Evolutionary conservation across 208 protist genomes (phyloP).

Genomic region (Angomonas deanei): DNA sequence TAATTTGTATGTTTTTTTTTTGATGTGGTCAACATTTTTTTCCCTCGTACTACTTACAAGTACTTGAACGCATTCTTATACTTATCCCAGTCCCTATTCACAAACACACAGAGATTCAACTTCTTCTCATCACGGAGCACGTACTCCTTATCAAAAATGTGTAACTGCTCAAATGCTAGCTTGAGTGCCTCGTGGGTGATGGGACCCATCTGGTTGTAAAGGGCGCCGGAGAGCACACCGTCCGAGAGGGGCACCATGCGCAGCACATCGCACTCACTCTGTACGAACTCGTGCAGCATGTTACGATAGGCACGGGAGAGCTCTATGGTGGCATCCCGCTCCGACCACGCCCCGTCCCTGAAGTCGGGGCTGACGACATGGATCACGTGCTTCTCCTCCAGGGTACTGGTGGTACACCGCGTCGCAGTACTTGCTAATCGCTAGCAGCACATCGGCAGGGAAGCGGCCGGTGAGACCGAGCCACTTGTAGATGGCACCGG

Average conservation of each 20-base stretch:
- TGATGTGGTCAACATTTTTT: too few relatives aligned
- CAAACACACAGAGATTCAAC: conserved; percentile 84
- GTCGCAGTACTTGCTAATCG: conserved; percentile 65
- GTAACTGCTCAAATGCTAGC: conserved; percentile 79
- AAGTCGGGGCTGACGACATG: conserved; percentile 83
- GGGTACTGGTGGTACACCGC: conserved; percentile 71
- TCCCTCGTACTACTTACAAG: conserved; percentile 11
- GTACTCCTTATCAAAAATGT: conserved; percentile 74
- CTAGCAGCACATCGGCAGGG: conserved; percentile 58
- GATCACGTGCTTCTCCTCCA: conserved; percentile 61
- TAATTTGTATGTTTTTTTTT: background rate
- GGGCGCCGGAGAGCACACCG: conserved; percentile 43
- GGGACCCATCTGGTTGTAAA: conserved; percentile 72
- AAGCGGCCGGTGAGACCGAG: conserved; percentile 56
- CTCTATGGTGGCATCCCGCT: conserved; percentile 72
- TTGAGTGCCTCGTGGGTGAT: conserved; percentile 66
- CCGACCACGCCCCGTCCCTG: conserved; percentile 71
- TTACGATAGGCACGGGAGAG: conserved; percentile 83
- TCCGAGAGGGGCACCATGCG: conserved; percentile 74
- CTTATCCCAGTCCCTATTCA: conserved; percentile 84
- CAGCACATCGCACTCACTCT: conserved; percentile 62
- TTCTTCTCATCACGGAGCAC: conserved; percentile 60
- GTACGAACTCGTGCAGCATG: conserved; percentile 80
- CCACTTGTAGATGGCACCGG: conserved; percentile 85
- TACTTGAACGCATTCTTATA: conserved; percentile 72